These are phyloP conservation scores for Babesia gibsoni DNA, from an alignment of 169 alveolate genomes.

Conservation along the genomic window DNA sequence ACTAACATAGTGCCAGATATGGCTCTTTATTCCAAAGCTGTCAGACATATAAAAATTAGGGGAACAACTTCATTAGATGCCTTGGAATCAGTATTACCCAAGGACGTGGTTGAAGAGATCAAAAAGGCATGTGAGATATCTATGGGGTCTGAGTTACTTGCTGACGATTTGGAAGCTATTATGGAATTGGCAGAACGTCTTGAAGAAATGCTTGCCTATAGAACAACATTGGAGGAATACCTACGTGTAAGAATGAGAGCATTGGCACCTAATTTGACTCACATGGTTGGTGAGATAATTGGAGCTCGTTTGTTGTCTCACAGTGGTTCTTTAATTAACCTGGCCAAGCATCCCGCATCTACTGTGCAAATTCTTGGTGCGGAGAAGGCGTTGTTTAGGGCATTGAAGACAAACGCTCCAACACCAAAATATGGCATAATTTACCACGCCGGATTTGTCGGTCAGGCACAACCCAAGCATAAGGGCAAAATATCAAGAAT, in stretches of 20 bases:
- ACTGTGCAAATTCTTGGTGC: constrained; percentile 99
- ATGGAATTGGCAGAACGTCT: constrained; percentile 93
- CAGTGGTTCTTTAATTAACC: constrained; percentile 96
- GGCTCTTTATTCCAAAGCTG: constrained; percentile 88
- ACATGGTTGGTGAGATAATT: constrained; percentile 97
- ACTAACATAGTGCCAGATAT: constrained; percentile 94
- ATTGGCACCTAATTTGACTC: constrained; percentile 98
- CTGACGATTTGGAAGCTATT: constrained; percentile 93
- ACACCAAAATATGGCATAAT: constrained; percentile 99
- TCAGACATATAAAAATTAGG: constrained; percentile 87
- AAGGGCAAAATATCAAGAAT: constrained; percentile 98
- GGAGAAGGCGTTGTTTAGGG: constrained; percentile 98
- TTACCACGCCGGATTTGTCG: constrained; percentile 98
- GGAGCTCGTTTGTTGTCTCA: constrained; percentile 99
- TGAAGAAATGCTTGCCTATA: constrained; percentile 92
- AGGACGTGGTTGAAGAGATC: constrained; percentile 93
- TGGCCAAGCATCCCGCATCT: constrained; percentile 99
- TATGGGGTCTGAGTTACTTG: constrained; percentile 98
- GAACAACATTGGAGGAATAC: constrained; percentile 91
- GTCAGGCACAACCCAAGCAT: constrained; percentile 95
- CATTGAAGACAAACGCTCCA: constrained; percentile 95
- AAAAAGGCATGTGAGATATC: constrained; percentile 98
- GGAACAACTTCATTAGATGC: constrained; percentile 77
- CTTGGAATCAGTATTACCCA: constrained; percentile 83
- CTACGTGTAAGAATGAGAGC: constrained; percentile 97